phyloP scores from a whole-genome alignment of 306 rosid genomes.

The Rosa chinensis region DNA sequence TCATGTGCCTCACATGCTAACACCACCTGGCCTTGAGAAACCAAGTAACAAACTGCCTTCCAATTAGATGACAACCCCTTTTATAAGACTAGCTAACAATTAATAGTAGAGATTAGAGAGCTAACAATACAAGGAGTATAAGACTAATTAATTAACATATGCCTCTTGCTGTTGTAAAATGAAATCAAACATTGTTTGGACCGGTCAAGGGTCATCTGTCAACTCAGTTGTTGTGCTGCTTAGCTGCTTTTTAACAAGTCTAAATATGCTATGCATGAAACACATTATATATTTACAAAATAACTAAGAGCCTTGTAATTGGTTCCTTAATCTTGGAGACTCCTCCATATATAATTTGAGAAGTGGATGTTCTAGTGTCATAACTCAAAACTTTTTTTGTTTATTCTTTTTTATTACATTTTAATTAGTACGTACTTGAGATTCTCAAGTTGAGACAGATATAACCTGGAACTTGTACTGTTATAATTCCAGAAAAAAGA shows the following conservation, averaged over 20 bases:
- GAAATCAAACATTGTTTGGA: not conserved
- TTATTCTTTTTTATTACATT: no score
- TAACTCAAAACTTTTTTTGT: no score
- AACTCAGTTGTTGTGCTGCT: conserved; percentile 13
- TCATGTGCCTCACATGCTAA: conserved; percentile 38
- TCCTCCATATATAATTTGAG: not conserved
- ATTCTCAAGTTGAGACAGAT: not conserved
- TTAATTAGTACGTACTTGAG: not conserved
- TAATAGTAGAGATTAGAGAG: not conserved
- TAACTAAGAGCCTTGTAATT: not conserved
- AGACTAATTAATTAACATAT: not conserved
- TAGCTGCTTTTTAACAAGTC: conserved; percentile 5
- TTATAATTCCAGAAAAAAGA: no score
- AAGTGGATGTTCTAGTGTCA: not conserved
- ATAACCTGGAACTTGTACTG: not conserved
- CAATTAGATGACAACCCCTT: not conserved
- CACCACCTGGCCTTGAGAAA: conserved; percentile 10
- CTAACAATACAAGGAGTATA: not conserved
- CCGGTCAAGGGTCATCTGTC: not conserved
- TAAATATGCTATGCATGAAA: conserved; percentile 1
- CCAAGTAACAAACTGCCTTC: conserved; percentile 12
- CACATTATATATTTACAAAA: not conserved
- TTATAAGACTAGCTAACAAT: not conserved
- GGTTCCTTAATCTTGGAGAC: not conserved
- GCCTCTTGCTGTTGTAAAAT: not conserved